A percentile compares a stretch with the other conserved stretches of the same genome.
These are phyloP conservation scores for Apiotrichum veenhuisii DNA, from an alignment of 1,284 basidiomycete genomes.

Conservation along the genomic window DNA sequence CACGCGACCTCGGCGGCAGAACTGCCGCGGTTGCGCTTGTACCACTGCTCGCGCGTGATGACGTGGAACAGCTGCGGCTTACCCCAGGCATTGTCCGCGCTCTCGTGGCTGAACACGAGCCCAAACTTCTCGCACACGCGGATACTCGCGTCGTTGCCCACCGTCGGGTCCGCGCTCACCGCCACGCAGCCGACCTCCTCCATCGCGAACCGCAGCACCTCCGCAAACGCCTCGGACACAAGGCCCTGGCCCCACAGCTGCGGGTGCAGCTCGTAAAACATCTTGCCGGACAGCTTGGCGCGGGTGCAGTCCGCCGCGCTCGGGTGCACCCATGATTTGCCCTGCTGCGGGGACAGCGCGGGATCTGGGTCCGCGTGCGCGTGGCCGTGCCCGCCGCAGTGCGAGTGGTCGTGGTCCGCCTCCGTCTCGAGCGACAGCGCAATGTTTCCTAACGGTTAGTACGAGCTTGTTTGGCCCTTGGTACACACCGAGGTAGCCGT, in stretches of 20 bases:
- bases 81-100: conserved; percentile 22
- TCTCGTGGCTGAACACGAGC: conserved; percentile 27
- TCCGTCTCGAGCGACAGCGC: conserved; percentile 27
- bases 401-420: background rate
- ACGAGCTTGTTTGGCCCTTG: background rate
- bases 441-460: conserved; percentile 36
- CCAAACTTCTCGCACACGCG: conserved; percentile 36
- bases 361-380: background rate
- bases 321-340: conserved; percentile 28
- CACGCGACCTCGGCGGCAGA: conserved; percentile 13
- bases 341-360: background rate
- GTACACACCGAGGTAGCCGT: conserved; percentile 41
- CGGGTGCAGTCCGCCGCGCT: conserved; percentile 17
- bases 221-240: conserved; percentile 44
- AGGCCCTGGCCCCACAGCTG: conserved; percentile 46
- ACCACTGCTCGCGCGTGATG: conserved; percentile 41
- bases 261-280: conserved; percentile 48
- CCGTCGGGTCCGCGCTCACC: conserved; percentile 37
- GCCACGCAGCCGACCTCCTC: conserved; percentile 38
- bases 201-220: conserved; percentile 44
- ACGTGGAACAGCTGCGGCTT: conserved; percentile 39
- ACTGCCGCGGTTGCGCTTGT: conserved; percentile 20
- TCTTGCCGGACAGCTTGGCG: conserved; percentile 26
- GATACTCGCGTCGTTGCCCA: conserved; percentile 37
- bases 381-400: conserved; percentile 4